Base-by-base conservation (phyloP, 2,329 filamentous ascomycete genomes). In the Sporothrix curviconia region DNA sequence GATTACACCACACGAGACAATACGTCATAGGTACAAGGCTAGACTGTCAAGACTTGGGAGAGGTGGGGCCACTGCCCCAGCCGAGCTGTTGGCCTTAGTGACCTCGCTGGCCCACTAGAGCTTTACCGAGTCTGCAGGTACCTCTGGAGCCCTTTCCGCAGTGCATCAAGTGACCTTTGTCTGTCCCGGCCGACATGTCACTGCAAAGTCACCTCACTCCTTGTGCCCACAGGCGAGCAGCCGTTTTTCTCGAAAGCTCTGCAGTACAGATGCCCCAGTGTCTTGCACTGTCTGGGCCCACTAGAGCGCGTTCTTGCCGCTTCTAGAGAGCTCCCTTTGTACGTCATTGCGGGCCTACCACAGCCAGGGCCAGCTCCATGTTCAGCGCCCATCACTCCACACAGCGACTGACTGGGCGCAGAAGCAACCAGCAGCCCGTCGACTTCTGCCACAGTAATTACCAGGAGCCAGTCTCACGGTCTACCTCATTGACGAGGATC, bases 11-110 rank as follows among this genome's bases (percentile, higher is more conserved):
- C 22, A 37, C 32, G 37, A 59, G 52, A 59, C 54, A 57, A 59
- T 57, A 61, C 59, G 59, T 61, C 59, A 61, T 61, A 57, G 53
- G 54, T 40, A 47, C 52, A 36, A 46, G 39, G 43, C 47, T 39
- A 50, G 37, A 25, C 46, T 50, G 32, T 30, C 19, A 22, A 37
- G 32, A 25, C n/a, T 50, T 37, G 19, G 22, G 14, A 51, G 28
- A 30, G 9, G 49, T 25, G 37, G 51, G 30, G 28, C 51, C 39
- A 36, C 28, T 32, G n/a, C 3, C n/a, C 36, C 37, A 42, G 25
- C 40, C 40, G 36, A 55, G 28, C 39, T 32, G 12, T 24, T 25
- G 14, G 17, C 19, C 17, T 17, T 30, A 17, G n/a, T 4, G 32
- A 55, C 32, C 25, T 53, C 7, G n/a, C 17, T 3, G 11, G 12